phyloP scores from a whole-genome alignment of 352 stramenopile species.

The Globisporangium cederbergense region DNA sequence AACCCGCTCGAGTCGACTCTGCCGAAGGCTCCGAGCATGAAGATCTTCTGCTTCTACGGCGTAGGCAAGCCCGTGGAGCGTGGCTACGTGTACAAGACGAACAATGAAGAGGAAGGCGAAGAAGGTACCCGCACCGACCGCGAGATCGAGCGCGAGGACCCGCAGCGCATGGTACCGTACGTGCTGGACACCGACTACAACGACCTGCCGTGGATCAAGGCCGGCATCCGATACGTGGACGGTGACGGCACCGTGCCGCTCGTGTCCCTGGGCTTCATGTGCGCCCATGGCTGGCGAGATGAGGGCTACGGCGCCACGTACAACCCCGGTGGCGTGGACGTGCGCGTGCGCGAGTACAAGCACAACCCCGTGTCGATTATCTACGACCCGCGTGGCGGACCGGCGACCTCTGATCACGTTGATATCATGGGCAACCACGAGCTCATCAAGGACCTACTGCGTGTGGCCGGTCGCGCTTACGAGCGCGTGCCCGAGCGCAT shows the following conservation, averaged over 20 bases:
- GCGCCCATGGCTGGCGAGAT: constrained; percentile 74
- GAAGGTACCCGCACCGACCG: constrained; percentile 1
- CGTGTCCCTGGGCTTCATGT: constrained; percentile 94
- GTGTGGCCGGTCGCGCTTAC: constrained; percentile 56
- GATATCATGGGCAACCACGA: constrained; percentile 95
- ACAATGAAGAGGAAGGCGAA: constrained; percentile 35
- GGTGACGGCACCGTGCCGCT: constrained; percentile 93
- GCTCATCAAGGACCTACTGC: constrained; percentile 78
- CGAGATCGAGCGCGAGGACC: constrained; percentile 24
- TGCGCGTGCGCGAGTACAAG: constrained; percentile 79
- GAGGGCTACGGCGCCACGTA: constrained; percentile 36
- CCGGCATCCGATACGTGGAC: constrained; percentile 84
- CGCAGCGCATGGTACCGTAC: constrained; percentile 50
- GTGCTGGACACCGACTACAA: constrained; percentile 59
- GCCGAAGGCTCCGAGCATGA: constrained; percentile 89
- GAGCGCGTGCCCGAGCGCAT: constrained; percentile 73
- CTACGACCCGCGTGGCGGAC: constrained; percentile 64
- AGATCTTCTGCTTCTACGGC: constrained; percentile 95
- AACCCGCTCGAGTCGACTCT: constrained; percentile 87
- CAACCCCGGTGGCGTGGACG: constrained; percentile 87
- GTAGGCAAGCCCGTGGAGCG: constrained; percentile 88
- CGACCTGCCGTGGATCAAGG: constrained; percentile 68
- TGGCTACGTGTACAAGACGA: constrained; percentile 71
- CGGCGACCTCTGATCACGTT: constrained; percentile 89
- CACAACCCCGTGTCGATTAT: constrained; percentile 78